Evolutionary conservation across 164 flowering plant genomes (phyloP).

Genomic region (Magnolia changhungtana): DNA sequence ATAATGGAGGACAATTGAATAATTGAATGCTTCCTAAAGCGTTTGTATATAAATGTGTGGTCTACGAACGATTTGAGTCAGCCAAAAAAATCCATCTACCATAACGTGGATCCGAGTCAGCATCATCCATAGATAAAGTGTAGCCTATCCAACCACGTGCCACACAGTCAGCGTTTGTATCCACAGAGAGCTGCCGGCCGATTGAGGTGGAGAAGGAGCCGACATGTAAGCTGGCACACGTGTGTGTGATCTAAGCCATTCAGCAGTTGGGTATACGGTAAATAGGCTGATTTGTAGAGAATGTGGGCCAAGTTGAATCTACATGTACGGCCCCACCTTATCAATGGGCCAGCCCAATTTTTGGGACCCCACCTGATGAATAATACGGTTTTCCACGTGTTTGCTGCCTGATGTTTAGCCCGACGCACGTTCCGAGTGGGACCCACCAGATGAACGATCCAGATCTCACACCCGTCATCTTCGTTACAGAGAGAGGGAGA

Average conservation of each 20-base stretch:
- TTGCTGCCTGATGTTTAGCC: too few species aligned
- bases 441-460: too few species aligned
- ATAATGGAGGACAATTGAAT: too few species aligned
- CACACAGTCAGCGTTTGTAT: not conserved
- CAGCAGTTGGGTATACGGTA: not conserved
- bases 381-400: not conserved
- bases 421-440: too few species aligned
- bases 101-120: slow-evolving; percentile 18
- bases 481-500: too few species aligned
- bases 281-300: not conserved
- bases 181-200: not conserved
- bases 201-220: not conserved
- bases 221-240: too few species aligned
- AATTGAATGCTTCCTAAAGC: too few species aligned
- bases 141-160: not conserved
- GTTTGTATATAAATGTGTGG: too few species aligned
- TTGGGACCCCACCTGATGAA: not conserved
- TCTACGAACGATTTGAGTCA: too few species aligned
- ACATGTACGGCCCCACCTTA: not conserved
- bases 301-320: not conserved
- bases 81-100: too few species aligned
- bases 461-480: too few species aligned
- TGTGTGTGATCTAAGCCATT: not conserved
- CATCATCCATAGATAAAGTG: not conserved
- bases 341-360: not conserved